Base-by-base conservation (phyloP, 768 basidiomycete genomes). In the Hericium coralloides region DNA sequence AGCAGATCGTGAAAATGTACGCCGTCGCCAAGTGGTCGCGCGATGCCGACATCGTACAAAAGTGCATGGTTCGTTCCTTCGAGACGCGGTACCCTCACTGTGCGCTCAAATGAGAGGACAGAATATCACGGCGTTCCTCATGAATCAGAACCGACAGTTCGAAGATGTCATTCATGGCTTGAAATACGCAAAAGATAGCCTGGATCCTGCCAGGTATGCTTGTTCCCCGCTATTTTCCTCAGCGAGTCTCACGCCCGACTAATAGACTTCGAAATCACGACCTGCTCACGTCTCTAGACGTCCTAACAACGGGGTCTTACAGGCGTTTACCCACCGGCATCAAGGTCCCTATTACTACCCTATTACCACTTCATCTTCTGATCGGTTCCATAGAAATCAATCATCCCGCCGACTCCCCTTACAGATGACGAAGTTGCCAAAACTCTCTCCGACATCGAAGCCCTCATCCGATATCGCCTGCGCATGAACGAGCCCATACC, bases 211-310 rank as follows among this genome's bases (percentile, higher is more conserved):
- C 39, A 82, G 92, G 93, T 89, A 57, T 60, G 77, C 67, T 23
- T 5, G 5, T 7, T n/a, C 18, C 12, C 17, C 31, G 36, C 22
- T 12, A 14, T 22, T 23, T 7, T 50, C 22, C 3, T 41, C 18
- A 39, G 39, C 14, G 18, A 22, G 18, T 4, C 41, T 36, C 49
- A 23, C 17, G 9, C 37, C 9, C 20, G 10, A 26, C 36, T 36
- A 2, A 5, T 64, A 92, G 95, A 66, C 79, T 93, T 18, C 85
- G 95, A 56, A 98, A 98, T 71, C 92, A 95, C 59, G 95, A 98
- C 70, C 74, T 98, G 22, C 78, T 94, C 4, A 95, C 93, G 0
- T 95, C 95, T 22, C 72, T 98, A 38, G 89, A 94, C 62, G 89
- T 98, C 55, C 76, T 97, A 31, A 89, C 89, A 1, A 85, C 84